Percentiles rank a stretch among this genome's conserved stretches.
Conservation (phyloP, 1,284 basidiomycete species). For the Volvariella volvacea region DNA sequence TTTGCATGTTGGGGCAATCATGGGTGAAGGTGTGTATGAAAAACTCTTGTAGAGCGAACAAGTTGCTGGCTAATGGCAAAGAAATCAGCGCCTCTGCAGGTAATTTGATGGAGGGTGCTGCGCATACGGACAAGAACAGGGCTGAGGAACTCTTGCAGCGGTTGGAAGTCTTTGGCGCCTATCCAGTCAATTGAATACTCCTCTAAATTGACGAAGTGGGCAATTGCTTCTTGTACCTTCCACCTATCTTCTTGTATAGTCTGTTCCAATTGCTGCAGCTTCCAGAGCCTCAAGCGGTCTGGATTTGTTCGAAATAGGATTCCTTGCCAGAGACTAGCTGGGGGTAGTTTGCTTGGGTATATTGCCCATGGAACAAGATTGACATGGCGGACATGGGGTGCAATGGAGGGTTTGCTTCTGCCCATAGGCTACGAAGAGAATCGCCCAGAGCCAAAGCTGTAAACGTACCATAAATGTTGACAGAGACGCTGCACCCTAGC, state of each 20-base stretch:
- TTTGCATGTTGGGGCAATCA: conserved; percentile 16
- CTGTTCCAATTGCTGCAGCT: conserved; percentile 21
- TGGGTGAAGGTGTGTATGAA: conserved; percentile 26
- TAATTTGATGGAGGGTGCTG: conserved; percentile 26
- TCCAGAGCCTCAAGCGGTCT: conserved; percentile 19
- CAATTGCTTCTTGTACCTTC: conserved; percentile 22
- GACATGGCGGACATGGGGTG: neutral
- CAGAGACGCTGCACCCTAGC: neutral
- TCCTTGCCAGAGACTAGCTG: neutral
- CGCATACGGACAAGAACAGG: conserved; percentile 23
- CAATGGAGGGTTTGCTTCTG: neutral
- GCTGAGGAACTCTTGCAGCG: conserved; percentile 27
- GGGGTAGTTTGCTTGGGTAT: neutral
- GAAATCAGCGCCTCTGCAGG: conserved; percentile 25
- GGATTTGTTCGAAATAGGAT: conserved; percentile 14
- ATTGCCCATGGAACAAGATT: neutral
- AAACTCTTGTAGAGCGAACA: conserved; percentile 26
- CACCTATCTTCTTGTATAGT: conserved; percentile 26
- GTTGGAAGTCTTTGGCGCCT: conserved; percentile 22
- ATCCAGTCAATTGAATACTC: conserved; percentile 31
- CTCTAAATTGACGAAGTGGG: conserved; percentile 20
- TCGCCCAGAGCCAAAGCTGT: neutral
- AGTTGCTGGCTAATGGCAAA: conserved; percentile 22
- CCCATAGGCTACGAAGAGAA: neutral
- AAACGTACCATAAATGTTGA: neutral